Base-by-base conservation (phyloP, 306 rosid genomes). In the Rosa lucieae region DNA sequence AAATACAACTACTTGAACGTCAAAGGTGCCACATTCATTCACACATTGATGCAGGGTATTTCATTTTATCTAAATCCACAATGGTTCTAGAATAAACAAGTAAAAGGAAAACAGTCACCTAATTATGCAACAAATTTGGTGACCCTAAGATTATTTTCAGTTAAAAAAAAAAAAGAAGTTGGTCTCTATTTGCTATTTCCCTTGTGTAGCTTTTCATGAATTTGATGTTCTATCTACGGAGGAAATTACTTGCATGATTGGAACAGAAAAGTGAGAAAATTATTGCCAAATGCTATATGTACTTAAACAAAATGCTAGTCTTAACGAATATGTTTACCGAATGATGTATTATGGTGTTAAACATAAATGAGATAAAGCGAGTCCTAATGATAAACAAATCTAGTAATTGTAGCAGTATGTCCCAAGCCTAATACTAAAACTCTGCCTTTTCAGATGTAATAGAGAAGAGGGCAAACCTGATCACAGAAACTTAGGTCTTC, bases 401-500 rank as follows among this genome's bases (percentile, higher is more conserved):
- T 13, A 12, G 20, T 14, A 14, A 51, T 48, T 48, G 5, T 5
- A 14, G 20, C 55, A 51, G 21, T 52, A 52, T 17, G 58, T 52
- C 58, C 58, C 17, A 6, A 52, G 76, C 21, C n/a, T 51, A 37
- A 3, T 13, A 2, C 7, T 18, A 72, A 42, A 72, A 51, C 18
- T 18, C 6, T 10, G 76, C 32, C 20, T 32, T 5, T 52, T 72
- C 5, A 5, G 70, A 12, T 14, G 21, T 29, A 56, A 69, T 20
- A n/a, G 3, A 70, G 42, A 51, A 65, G n/a, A 15, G 10, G 39
- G 12, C 82, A 73, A 67, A 85, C 84, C 82, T 85, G 89, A 63
- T 85, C 80, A 44, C 76, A 82, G 75, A 82, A 85, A 39, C 76
- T 79, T 39, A 72, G 74, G 29, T 82, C 82, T 56, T 76, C 82